A percentile compares a stretch with the other conserved stretches of the same genome.
Evolutionary conservation across 345 rosid species (phyloP).

Genomic region (Bruguiera sexangula): DNA sequence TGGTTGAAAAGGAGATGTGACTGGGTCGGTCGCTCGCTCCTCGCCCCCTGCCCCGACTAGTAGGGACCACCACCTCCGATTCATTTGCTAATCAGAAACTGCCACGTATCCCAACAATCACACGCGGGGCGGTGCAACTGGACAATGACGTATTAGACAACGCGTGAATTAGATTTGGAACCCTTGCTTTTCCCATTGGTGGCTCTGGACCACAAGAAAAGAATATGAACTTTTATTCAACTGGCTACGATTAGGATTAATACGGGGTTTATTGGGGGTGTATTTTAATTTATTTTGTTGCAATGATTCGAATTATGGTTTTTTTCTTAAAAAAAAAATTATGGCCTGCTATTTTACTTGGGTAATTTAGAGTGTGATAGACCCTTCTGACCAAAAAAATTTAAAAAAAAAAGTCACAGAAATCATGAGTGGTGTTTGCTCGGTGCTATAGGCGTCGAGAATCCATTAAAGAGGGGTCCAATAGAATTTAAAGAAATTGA

Average conservation of each 20-base stretch:
- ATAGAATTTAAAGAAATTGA: background rate
- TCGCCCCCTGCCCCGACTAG: no score
- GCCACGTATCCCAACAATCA: conserved; percentile 32
- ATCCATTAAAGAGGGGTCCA: background rate
- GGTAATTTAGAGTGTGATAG: background rate
- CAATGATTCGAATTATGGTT: background rate
- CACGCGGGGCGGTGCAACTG: conserved; percentile 55
- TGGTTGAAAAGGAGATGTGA: conserved; percentile 25
- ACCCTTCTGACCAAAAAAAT: background rate
- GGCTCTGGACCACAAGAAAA: background rate
- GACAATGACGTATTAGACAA: conserved; percentile 26
- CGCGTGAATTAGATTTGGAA: background rate
- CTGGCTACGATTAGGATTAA: background rate
- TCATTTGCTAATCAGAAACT: background rate
- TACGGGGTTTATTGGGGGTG: background rate
- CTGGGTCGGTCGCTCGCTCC: background rate
- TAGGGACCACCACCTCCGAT: background rate
- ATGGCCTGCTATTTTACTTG: background rate
- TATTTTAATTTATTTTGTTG: background rate
- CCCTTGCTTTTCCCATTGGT: background rate
- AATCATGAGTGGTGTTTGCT: no score
- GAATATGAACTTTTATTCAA: background rate
- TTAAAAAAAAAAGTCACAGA: no score
- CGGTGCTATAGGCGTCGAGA: background rate
- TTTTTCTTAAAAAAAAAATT: no score